Base-by-base conservation (phyloP, 164 flowering plant genomes). In the Cinnamomum chago region DNA sequence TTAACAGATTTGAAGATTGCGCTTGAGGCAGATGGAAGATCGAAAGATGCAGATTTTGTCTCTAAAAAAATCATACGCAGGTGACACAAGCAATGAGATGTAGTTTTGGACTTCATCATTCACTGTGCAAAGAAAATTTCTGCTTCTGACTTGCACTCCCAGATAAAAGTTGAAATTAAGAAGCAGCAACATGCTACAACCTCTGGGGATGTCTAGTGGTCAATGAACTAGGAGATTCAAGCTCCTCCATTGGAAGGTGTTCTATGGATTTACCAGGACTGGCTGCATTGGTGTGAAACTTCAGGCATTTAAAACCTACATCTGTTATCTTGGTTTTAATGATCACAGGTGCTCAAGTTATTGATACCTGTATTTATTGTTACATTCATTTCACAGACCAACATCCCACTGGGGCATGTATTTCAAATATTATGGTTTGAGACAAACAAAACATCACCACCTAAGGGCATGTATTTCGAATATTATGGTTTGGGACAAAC, bases 11-110 rank as follows among this genome's bases (percentile, higher is more conserved):
- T 89, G 77, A 80, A 76, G 72, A 66, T 35, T 68, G 78, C 84
- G 33, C 82, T 90, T 14, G 85, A 85, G 78, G 81, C 81, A 65
- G 83, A 71, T 18, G 90, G 91, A 35, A 87, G 65, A 75, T 50
- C 65, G 50, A 78, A 78, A 23, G 96, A 93, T 75, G 93, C 89
- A 74, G 81, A 83, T 33, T 91, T 90, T 88, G 84, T 93, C 50
- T 70, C 77, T 4, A 88, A 86, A 78, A 2, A 20, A 40, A 68
- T n/a, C 52, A 68, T 50, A 52, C 27, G 27, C 25, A 30, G 23
- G 52, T 40, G 47, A 20, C 55, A 47, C 7, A 18, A 3, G 71
- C 23, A 23, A 50, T 68, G 24, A 68, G 14, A 12, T 15, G 27
- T 23, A 35, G n/a, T 67, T 35, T 14, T 23, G n/a, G 2, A 10